These are phyloP conservation scores for Paraconiothyrium brasiliense DNA, from an alignment of 2,329 filamentous ascomycete species.

Conservation along the genomic window DNA sequence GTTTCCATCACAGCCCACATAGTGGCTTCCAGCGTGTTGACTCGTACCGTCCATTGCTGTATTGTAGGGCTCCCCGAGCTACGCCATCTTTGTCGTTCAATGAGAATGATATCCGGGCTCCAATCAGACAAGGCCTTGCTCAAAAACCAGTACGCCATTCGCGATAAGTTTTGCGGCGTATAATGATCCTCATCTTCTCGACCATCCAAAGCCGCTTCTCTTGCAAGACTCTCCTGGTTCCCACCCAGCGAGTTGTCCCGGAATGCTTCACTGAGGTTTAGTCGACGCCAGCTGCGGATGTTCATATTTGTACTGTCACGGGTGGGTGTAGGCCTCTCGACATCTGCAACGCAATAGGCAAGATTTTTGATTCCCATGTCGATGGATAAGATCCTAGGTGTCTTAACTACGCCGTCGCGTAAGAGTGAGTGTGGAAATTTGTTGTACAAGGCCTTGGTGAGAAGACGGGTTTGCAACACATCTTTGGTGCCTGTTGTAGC, in stretches of 20 bases:
- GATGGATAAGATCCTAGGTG: constrained; percentile 74
- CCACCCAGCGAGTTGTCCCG: not conserved
- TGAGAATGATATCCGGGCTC: constrained; percentile 74
- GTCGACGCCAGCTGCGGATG: constrained; percentile 41
- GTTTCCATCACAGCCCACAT: constrained; percentile 74
- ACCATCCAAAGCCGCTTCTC: not conserved
- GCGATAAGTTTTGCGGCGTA: constrained; percentile 63
- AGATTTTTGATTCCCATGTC: constrained; percentile 88
- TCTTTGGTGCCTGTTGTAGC: constrained; percentile 68
- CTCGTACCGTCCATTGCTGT: constrained; percentile 82
- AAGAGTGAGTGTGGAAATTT: constrained; percentile 9
- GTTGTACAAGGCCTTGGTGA: constrained; percentile 44
- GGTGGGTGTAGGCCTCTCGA: constrained; percentile 29
- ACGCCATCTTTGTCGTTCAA: constrained; percentile 72
- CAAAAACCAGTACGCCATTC: constrained; percentile 65
- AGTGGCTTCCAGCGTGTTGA: constrained; percentile 85
- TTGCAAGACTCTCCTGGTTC: not conserved
- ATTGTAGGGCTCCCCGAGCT: constrained; percentile 71
- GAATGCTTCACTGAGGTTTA: constrained; percentile 37
- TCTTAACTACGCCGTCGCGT: constrained; percentile 4
- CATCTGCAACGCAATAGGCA: constrained; percentile 72
- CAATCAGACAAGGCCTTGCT: constrained; percentile 59
- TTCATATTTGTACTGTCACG: constrained; percentile 32
- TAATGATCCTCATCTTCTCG: constrained; percentile 53
- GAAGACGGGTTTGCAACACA: constrained; percentile 62